Conservation (phyloP, 2,329 filamentous ascomycete genomes). For the Penicillium rolfsii region DNA sequence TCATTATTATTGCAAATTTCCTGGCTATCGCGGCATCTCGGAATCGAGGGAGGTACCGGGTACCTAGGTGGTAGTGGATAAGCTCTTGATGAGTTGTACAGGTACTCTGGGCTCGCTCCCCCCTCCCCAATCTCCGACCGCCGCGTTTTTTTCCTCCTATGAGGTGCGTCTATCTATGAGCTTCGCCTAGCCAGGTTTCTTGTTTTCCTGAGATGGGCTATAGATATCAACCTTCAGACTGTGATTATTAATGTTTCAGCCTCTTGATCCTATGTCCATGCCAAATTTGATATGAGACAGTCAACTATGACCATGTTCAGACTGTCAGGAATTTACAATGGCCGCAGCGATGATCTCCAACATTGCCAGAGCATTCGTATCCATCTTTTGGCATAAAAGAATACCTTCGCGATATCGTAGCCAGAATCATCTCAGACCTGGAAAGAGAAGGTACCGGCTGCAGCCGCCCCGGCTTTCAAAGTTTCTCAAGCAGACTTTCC, state of each 20-base stretch:
- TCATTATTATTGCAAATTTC: neutral
- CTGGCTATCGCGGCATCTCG: slow-evolving; percentile 5
- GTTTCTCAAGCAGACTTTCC: slow-evolving; percentile 20
- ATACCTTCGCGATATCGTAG: neutral
- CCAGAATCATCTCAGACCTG: slow-evolving; percentile 1
- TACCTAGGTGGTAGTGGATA: neutral
- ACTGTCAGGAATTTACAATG: too few species aligned
- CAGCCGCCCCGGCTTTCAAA: slow-evolving; percentile 30
- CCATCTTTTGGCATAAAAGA: neutral
- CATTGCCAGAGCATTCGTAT: neutral
- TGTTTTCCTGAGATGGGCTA: neutral
- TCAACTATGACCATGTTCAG: neutral
- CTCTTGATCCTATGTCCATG: neutral
- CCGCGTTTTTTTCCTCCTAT: slow-evolving; percentile 1
- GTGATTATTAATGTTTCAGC: neutral
- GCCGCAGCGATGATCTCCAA: neutral
- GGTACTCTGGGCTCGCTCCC: neutral
- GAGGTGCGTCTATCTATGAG: neutral
- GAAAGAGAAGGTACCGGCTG: slow-evolving; percentile 26
- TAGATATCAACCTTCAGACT: neutral
- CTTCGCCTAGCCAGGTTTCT: neutral
- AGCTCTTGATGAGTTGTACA: slow-evolving; percentile 1
- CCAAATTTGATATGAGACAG: neutral
- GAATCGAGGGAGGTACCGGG: neutral
- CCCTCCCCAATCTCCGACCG: neutral